Evolutionary conservation across 768 basidiomycete genomes (phyloP).

Genomic region (Lyophyllum semitale): DNA sequence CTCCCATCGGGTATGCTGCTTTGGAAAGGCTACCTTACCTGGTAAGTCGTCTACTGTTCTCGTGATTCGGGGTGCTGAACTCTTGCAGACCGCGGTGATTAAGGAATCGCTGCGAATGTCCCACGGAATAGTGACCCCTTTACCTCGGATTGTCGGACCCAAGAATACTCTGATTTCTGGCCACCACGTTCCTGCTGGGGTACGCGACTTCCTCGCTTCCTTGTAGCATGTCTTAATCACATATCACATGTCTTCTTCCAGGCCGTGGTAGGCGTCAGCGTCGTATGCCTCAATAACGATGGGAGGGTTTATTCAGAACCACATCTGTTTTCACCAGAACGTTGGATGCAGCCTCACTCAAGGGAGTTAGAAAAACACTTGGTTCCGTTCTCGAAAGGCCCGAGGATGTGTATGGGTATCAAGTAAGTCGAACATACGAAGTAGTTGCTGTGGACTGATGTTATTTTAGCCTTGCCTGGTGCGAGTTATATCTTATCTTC

Average conservation of each 20-base stretch:
- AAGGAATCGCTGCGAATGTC: constrained; percentile 49
- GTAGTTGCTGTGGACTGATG: not conserved
- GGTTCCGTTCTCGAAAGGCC: constrained; percentile 45
- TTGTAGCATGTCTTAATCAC: not conserved
- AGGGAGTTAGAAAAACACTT: constrained; percentile 36
- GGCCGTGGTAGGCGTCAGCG: constrained; percentile 44
- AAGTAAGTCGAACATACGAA: constrained; percentile 30
- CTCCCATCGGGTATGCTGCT: constrained; percentile 22
- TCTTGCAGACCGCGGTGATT: constrained; percentile 43
- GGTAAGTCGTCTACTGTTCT: constrained; percentile 24
- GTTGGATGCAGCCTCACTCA: constrained; percentile 39
- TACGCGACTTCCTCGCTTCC: constrained; percentile 21
- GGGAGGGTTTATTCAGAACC: constrained; percentile 38
- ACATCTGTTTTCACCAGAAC: constrained; percentile 38
- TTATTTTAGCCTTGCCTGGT: constrained; percentile 39
- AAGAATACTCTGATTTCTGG: constrained; percentile 35
- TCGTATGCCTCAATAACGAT: constrained; percentile 39
- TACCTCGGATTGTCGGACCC: constrained; percentile 43
- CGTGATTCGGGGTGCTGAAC: not conserved
- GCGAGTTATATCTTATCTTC: constrained; percentile 41
- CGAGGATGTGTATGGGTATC: constrained; percentile 45
- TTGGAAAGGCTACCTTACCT: constrained; percentile 46
- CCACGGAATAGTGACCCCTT: constrained; percentile 41
- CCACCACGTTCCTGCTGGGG: constrained; percentile 36
- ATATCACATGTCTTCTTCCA: constrained; percentile 16